phyloP scores from a whole-genome alignment of 192 early-diverging fungal species.

The Spizellomyces punctatus region DNA sequence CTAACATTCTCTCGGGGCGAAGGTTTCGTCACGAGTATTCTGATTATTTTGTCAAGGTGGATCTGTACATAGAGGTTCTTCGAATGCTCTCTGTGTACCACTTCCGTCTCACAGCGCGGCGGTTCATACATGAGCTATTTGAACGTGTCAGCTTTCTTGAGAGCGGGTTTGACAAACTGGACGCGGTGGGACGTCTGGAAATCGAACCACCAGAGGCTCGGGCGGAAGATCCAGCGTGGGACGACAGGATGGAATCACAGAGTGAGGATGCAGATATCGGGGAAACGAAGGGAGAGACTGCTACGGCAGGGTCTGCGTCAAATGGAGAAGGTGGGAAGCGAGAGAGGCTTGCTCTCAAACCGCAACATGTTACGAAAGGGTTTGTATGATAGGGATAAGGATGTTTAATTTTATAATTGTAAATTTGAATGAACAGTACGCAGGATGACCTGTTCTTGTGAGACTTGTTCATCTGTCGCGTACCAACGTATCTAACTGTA shows the following conservation, averaged over 20 bases:
- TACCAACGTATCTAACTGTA: too few species aligned
- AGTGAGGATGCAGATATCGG: background rate
- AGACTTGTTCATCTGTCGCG: too few species aligned
- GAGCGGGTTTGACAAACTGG: slow-evolving; percentile 41
- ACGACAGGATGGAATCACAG: background rate
- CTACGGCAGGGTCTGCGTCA: background rate
- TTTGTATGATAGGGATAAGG: background rate
- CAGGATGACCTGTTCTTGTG: too few species aligned
- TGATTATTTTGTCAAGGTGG: slow-evolving; percentile 54
- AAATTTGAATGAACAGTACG: too few species aligned
- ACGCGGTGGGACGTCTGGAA: slow-evolving; percentile 32
- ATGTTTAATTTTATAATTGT: too few species aligned
- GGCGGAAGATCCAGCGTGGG: too few species aligned
- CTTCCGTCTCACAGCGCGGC: slow-evolving; percentile 69
- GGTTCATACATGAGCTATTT: slow-evolving; percentile 78
- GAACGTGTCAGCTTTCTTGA: slow-evolving; percentile 62
- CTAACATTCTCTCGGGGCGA: background rate
- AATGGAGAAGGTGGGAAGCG: slow-evolving; percentile 4
- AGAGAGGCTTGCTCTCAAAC: background rate
- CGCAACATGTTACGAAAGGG: background rate
- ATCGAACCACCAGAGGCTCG: slow-evolving; percentile 6
- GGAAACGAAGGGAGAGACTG: background rate
- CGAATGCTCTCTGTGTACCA: slow-evolving; percentile 69
- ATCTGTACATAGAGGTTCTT: slow-evolving; percentile 63
- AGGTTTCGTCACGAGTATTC: slow-evolving; percentile 67